These are phyloP conservation scores for Chloranthus sessilifolius DNA, from an alignment of 164 flowering plant species.

Conservation along the genomic window DNA sequence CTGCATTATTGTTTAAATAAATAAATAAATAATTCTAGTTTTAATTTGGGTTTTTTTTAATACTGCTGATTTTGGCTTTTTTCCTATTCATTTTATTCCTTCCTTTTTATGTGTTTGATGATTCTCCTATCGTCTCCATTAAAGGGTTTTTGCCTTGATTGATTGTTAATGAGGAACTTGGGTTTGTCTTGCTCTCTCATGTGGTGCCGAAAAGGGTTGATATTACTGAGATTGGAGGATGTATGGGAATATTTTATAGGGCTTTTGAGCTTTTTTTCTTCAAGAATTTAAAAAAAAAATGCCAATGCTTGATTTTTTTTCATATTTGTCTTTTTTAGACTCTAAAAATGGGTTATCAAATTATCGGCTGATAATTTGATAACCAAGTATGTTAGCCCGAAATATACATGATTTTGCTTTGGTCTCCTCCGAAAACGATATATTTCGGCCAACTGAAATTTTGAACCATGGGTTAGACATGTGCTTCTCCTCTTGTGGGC, in stretches of 20 bases:
- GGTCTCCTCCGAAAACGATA: too few relatives aligned
- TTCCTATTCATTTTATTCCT: not conserved
- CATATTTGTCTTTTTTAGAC: too few relatives aligned
- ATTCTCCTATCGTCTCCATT: constrained; percentile 36
- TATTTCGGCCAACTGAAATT: too few relatives aligned
- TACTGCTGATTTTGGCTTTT: constrained; percentile 7
- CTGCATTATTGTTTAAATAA: not conserved
- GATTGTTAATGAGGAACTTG: constrained; percentile 21
- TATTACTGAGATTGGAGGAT: too few relatives aligned
- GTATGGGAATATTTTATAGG: constrained; percentile 1
- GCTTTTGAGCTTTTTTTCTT: not conserved
- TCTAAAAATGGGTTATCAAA: too few relatives aligned
- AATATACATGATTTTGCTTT: too few relatives aligned
- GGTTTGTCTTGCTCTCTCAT: constrained; percentile 6
- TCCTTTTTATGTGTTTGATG: constrained; percentile 33
- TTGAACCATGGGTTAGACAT: too few relatives aligned
- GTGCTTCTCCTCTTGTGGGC: too few relatives aligned
- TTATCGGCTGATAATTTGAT: too few relatives aligned
- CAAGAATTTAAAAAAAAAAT: constrained; percentile 21
- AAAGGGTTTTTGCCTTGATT: constrained; percentile 22
- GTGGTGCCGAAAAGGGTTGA: constrained; percentile 8
- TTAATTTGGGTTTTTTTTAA: too few relatives aligned
- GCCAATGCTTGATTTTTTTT: constrained; percentile 36
- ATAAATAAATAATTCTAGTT: not conserved
- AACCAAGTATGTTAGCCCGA: too few relatives aligned